Evolutionary conservation across 2,329 filamentous ascomycete genomes (phyloP), one percentile per base, ranked within the genome.

Genomic region (Pseudopithomyces chartarum): DNA sequence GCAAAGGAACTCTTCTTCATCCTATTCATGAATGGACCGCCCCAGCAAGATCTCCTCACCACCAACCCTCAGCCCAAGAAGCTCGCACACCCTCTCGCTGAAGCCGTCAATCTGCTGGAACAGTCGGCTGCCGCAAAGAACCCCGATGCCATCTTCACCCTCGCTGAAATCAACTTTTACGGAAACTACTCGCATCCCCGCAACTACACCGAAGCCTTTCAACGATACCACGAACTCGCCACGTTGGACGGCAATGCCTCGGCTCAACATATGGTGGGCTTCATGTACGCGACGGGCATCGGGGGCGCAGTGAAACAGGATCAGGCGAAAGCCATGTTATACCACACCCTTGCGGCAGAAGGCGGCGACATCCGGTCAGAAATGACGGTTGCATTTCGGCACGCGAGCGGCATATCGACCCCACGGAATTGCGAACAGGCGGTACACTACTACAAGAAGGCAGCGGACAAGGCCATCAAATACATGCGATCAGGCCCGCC

Each of bases 91-190:
- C 79, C 81, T 8, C 76, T 90, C n/a, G 74, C 77, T 20, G 79
- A 83, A 58, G 87, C 85, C 2, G 84, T 89, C 38, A 76, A 79
- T 55, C 77, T 88, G 33, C 76, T 90, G 57, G 81, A 85, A 65
- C 76, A 82, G 49, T 86, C 87, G 33, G 86, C 86, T 3, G 75
- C 81, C 7, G 67, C 80, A 42, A 77, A 82, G 62, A 82, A 92
- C 70, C 84, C 91, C 1, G 93, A 99, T 74, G 95, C 95, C 5
- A 85, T 98, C 44, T 97, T 90, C 70, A 81, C 96, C 15, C 83
- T 99, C 22, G 95, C 91, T 17, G 91, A 99, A 73, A 89, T 99
- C 84, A 97, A 96, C 80, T 98, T 98, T 77, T 92, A 95, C 69
- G 95, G 95, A 73, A 97, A 98, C 76, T 96, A 89, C 76, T 90